Conservation (phyloP, 495 filamentous ascomycete species). For the Tuber magnatum region DNA sequence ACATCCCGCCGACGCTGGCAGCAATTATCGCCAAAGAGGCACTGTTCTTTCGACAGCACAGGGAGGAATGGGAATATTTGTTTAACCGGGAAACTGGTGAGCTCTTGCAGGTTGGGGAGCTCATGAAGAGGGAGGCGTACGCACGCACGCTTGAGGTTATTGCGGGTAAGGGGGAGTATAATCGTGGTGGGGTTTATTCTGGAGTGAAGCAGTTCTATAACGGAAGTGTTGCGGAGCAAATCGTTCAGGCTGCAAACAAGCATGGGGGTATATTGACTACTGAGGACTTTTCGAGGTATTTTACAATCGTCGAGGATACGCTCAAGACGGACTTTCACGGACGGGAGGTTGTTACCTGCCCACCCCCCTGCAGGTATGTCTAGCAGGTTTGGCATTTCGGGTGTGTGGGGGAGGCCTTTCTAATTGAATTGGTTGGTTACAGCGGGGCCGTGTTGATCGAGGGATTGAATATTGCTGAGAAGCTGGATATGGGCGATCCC, state of each 20-base stretch:
- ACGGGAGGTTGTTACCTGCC: constrained; percentile 36
- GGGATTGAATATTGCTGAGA: constrained; percentile 39
- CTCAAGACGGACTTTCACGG: constrained; percentile 27
- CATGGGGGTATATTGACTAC: constrained; percentile 31
- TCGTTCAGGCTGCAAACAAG: constrained; percentile 21
- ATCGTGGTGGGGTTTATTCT: constrained; percentile 11
- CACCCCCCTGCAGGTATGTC: constrained; percentile 35
- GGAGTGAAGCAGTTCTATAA: constrained; percentile 38
- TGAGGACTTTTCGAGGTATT: constrained; percentile 33
- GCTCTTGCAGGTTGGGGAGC: constrained; percentile 27
- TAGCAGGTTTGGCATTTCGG: not conserved
- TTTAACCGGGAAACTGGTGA: constrained; percentile 27
- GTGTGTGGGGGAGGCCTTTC: not conserved
- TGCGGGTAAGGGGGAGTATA: constrained; percentile 13
- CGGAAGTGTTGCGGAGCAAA: constrained; percentile 27
- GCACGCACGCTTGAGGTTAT: constrained; percentile 32
- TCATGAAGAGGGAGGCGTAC: constrained; percentile 29
- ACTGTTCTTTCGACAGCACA: constrained; percentile 30
- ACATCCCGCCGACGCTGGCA: constrained; percentile 24
- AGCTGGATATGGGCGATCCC: constrained; percentile 31
- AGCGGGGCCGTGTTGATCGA: constrained; percentile 38
- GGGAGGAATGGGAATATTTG: constrained; percentile 30
- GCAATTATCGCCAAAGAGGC: constrained; percentile 18
- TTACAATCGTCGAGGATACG: constrained; percentile 34
- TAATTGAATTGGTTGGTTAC: constrained; percentile 7